Percentiles rank a stretch among this genome's conserved stretches.
Evolutionary conservation across 768 basidiomycete species (phyloP).

Genomic region (Favolaschia claudopus): DNA sequence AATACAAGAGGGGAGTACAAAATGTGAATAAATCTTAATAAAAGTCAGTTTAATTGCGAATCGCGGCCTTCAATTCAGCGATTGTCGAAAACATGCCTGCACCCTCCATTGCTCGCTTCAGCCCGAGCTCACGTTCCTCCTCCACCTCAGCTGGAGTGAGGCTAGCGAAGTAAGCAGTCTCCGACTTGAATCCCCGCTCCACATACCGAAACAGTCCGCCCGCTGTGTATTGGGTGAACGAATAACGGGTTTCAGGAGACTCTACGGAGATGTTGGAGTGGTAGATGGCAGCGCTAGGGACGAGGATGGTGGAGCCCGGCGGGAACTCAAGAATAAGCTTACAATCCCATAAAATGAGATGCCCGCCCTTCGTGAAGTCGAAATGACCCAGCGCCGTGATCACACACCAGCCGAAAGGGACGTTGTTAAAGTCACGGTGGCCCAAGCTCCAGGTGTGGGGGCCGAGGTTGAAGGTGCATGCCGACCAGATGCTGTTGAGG

Average conservation of each 20-base stretch:
- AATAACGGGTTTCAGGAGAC: not conserved
- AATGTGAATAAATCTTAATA: too few species aligned
- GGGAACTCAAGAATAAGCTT: constrained; percentile 35
- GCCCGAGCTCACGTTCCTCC: too few species aligned
- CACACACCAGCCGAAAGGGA: not conserved
- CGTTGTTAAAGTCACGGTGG: not conserved
- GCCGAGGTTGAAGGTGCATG: constrained; percentile 36
- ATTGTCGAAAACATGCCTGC: too few species aligned
- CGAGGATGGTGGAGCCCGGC: constrained; percentile 30
- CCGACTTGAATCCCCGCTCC: constrained; percentile 26
- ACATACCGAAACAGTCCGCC: constrained; percentile 15
- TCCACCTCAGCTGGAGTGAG: too few species aligned
- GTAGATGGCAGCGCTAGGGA: constrained; percentile 35
- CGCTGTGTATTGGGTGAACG: not conserved
- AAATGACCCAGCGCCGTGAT: not conserved
- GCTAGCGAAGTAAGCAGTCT: too few species aligned
- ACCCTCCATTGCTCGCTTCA: too few species aligned
- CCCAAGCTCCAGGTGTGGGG: not conserved
- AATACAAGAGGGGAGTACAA: too few species aligned
- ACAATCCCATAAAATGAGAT: constrained; percentile 38
- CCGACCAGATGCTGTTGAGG: constrained; percentile 28
- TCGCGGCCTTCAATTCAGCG: too few species aligned
- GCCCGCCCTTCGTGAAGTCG: not conserved
- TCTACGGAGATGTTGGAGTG: constrained; percentile 33
- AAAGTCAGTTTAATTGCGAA: too few species aligned